These are phyloP conservation scores for Leucoagaricus sp. DNA, from an alignment of 1,284 basidiomycete species.

Conservation along the genomic window DNA sequence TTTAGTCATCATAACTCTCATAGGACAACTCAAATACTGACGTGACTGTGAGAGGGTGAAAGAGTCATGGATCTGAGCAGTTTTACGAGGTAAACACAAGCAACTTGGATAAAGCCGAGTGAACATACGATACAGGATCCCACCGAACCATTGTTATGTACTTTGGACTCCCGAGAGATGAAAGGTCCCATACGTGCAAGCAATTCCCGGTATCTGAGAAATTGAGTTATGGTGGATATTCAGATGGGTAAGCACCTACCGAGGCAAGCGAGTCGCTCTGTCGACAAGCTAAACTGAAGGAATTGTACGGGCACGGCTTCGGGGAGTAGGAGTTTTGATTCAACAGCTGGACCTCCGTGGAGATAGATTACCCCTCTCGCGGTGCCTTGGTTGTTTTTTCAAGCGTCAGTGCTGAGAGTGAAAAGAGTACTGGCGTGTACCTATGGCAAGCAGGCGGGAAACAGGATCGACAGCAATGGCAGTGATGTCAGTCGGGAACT, in stretches of 20 bases:
- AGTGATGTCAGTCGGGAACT: conserved; percentile 58
- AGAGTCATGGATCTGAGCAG: conserved; percentile 54
- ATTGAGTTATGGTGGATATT: background rate
- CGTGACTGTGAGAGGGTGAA: conserved; percentile 79
- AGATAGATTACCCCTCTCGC: conserved; percentile 57
- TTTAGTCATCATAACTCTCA: conserved; percentile 12
- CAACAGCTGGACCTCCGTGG: conserved; percentile 67
- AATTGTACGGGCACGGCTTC: conserved; percentile 57
- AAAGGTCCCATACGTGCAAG: conserved; percentile 72
- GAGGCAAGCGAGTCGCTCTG: conserved; percentile 62
- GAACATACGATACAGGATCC: conserved; percentile 41
- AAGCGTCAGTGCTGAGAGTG: background rate
- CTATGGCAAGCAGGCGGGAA: conserved; percentile 72
- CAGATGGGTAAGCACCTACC: conserved; percentile 42
- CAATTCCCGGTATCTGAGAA: conserved; percentile 64
- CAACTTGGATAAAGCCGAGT: background rate
- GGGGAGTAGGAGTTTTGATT: conserved; percentile 52
- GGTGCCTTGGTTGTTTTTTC: conserved; percentile 49
- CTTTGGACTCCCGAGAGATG: conserved; percentile 53
- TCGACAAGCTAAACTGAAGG: conserved; percentile 60
- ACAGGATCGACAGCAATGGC: conserved; percentile 72
- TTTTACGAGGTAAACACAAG: background rate
- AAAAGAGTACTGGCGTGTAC: conserved; percentile 34
- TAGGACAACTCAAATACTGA: conserved; percentile 42
- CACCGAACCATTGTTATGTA: conserved; percentile 54